phyloP scores from a whole-genome alignment of 23 red algal genomes.

The Porphyridium purpureum region DNA sequence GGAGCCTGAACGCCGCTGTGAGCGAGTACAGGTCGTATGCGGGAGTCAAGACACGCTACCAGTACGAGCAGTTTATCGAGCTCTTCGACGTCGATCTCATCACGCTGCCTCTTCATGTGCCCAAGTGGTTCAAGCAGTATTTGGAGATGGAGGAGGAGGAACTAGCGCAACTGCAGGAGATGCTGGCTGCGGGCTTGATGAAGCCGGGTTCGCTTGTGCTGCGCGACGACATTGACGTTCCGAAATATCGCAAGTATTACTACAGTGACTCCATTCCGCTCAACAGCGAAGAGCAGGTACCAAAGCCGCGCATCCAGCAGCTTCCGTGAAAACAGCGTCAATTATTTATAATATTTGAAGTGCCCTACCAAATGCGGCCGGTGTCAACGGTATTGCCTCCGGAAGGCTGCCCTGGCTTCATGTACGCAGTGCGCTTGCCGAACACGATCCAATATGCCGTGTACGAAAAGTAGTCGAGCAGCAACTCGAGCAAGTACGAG shows the following conservation, averaged over 20 bases:
- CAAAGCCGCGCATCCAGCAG: constrained; percentile 8
- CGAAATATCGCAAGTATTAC: constrained; percentile 7
- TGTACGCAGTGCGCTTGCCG: no score
- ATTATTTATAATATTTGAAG: background rate
- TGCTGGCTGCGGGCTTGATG: constrained; percentile 4
- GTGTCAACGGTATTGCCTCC: no score
- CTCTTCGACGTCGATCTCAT: constrained; percentile 92
- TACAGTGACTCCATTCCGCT: constrained; percentile 20
- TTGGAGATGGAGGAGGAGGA: constrained; percentile 20
- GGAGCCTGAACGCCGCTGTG: constrained; percentile 72
- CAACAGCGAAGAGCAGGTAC: constrained; percentile 5
- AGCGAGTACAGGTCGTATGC: constrained; percentile 81
- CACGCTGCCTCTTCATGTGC: constrained; percentile 26
- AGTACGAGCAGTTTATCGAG: constrained; percentile 93
- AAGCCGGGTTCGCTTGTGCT: constrained; percentile 6
- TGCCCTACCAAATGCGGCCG: no score
- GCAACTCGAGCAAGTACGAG: no score
- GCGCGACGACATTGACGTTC: constrained; percentile 1
- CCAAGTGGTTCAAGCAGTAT: constrained; percentile 38
- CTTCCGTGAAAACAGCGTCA: background rate
- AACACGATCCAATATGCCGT: no score
- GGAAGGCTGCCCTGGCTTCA: no score
- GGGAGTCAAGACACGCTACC: constrained; percentile 43
- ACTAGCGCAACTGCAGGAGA: background rate
- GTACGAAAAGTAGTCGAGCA: no score